Evolutionary conservation across 2,329 filamentous ascomycete genomes (phyloP), one percentile per base, ranked within the genome.

Genomic region (Camillea tinctor): DNA sequence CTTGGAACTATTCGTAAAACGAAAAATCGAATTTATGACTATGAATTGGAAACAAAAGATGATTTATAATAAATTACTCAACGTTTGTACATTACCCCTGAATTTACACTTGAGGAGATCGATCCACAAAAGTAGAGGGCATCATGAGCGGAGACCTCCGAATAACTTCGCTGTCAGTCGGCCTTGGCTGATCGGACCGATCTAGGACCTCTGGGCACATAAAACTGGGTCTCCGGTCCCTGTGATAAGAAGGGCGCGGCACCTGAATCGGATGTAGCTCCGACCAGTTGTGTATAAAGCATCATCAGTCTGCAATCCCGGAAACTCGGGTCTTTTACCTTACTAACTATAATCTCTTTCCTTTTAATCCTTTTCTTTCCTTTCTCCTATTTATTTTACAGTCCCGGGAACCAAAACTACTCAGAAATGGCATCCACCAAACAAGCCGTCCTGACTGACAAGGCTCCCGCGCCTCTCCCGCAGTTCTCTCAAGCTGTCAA

Each of bases 401-500:
- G 2, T 30, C 26, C 26, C 26, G 7, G 26, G 13, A 30, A 30
- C 7, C 13, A 2, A 30, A 26, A 4, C 24, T 26, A 26, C 24
- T 26, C 9, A 26, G 55, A 8, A 36, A 66, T 66, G 64, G 53
- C 64, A 15, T 57, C 57, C 3, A 57, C 40, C n/a, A 66, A 66
- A 50, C 62, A 64, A 60, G 57, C 58, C 1, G 75, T 84, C 30
- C 68, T 76, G 51, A 83, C 80, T 17, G 69, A 75, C 54, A 80
- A 81, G 63, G 80, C 82, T 11, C 83, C 80, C 30, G 74, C 77
- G 62, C 81, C 83, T 22, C 72, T 84, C 49, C 82, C 82, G 0
- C 81, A 86, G 67, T 83, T 86, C 72, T 85, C 81, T 2, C 84
- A 89, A 68, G 86, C 85, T 49, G 78, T 88, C 66, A 80, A 84